Conservation (phyloP, 164 flowering plant genomes). For the Vitis cinerea region DNA sequence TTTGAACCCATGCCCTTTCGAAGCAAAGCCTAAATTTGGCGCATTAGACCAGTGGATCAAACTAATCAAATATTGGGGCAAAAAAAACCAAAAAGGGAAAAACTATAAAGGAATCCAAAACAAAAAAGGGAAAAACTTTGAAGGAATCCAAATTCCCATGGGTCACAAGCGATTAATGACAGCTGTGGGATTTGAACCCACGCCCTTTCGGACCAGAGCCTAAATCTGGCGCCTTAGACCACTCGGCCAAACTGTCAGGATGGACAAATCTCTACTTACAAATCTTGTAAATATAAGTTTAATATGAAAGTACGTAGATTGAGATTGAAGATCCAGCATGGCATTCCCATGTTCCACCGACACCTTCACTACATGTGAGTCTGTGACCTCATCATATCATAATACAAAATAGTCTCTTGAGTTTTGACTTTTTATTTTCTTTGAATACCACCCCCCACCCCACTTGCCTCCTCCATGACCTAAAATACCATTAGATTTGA, state of each 20-base stretch:
- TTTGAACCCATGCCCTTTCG: no score
- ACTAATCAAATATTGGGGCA: no score
- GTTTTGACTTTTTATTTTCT: background rate
- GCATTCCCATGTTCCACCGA: background rate
- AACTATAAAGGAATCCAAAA: no score
- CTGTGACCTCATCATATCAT: background rate
- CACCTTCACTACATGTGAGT: background rate
- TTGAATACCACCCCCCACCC: background rate
- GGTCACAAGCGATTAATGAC: conserved; percentile 27
- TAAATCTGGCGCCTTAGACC: conserved; percentile 96
- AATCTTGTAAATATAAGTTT: no score
- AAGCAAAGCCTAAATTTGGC: no score
- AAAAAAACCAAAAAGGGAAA: no score
- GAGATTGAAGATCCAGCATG: background rate
- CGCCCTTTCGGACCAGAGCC: conserved; percentile 99
- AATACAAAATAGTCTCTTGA: background rate
- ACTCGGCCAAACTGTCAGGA: conserved; percentile 38
- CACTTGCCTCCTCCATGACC: no score
- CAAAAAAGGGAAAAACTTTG: no score
- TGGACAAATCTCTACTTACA: fast-evolving
- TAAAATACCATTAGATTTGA: no score
- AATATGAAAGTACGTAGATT: no score
- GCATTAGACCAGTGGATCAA: no score
- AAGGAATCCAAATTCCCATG: no score
- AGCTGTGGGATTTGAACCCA: conserved; percentile 99